phyloP scores from a whole-genome alignment of 78 protist species.

The Acrasis kona region DNA sequence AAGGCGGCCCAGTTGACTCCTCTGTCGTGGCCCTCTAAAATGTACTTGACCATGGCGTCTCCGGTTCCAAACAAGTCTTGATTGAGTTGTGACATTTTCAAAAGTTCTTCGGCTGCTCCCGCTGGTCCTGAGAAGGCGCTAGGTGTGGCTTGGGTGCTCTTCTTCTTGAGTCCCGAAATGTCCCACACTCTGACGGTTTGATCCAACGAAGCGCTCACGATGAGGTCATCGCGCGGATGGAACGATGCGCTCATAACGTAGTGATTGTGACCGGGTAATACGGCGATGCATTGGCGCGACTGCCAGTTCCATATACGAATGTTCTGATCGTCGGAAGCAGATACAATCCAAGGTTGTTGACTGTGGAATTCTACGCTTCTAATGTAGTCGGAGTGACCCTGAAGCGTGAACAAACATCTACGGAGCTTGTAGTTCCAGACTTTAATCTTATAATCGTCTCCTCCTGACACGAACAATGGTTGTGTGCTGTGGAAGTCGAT shows the following conservation, averaged over 20 bases:
- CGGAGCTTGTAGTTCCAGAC: slow-evolving; percentile 96
- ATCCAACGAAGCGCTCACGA: slow-evolving; percentile 96
- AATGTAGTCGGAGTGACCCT: slow-evolving; percentile 95
- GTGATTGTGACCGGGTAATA: slow-evolving; percentile 98
- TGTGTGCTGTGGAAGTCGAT: slow-evolving; percentile 91
- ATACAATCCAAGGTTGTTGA: slow-evolving; percentile 91
- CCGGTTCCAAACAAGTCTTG: slow-evolving; percentile 19
- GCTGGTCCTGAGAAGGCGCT: background rate
- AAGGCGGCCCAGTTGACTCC: slow-evolving; percentile 98
- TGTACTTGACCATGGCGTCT: slow-evolving; percentile 15
- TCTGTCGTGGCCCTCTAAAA: slow-evolving; percentile 63
- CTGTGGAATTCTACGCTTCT: slow-evolving; percentile 93
- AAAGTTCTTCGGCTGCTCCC: background rate
- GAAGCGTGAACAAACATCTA: slow-evolving; percentile 89
- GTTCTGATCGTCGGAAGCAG: slow-evolving; percentile 94
- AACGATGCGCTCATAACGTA: slow-evolving; percentile 98
- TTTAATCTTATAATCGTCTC: slow-evolving; percentile 97
- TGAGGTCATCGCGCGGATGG: slow-evolving; percentile 81
- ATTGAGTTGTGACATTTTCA: background rate
- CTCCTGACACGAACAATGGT: slow-evolving; percentile 98
- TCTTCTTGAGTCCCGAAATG: slow-evolving; percentile 55
- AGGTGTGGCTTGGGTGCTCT: background rate
- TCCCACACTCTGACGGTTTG: slow-evolving; percentile 98
- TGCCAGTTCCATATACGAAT: slow-evolving; percentile 99
- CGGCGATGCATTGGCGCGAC: slow-evolving; percentile 72